Evolutionary conservation across 2,329 filamentous ascomycete genomes (phyloP), one percentile per base, ranked within the genome.

Genomic region (Coniochaeta sp.): DNA sequence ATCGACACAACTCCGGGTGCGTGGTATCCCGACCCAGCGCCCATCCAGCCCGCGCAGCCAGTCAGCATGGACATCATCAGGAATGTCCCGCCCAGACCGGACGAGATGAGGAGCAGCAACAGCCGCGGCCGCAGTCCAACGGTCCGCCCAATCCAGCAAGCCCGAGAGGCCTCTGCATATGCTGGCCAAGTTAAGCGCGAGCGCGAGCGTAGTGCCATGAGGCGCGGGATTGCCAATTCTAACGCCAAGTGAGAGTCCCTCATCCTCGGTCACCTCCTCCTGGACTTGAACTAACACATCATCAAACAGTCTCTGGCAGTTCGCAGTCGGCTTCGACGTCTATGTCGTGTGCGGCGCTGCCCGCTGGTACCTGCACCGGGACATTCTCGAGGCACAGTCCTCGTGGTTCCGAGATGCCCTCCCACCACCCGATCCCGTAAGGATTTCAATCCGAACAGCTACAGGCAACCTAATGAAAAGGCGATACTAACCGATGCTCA

Each of bases 321-420:
- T 30, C 6, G 53, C 49, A 4, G 42, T 51, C 13, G 51, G 52
- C 9, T 58, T 55, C 55, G 58, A 61, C 22, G 55, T 61, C 14
- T 12, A 53, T 12, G 45, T 61, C 12, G 13, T 20, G 5, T 61
- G 60, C 51, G 20, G 38, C 0, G 46, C 14, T 7, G 8, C 1
- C 3, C 2, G 7, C 3, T 61, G 52, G 52, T 45, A 28, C 12
- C 32, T 58, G n/a, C 60, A 60, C 30, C 54, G 53, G 13, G 51
- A 56, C 10, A 56, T 61, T 16, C 51, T 61, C 33, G 52, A 26
- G 27, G 51, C 49, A 6, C 51, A 60, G 40, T 59, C 57, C 0
- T n/a, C 33, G 3, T 58, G 31, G 42, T 59, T 61, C 49, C 45
- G 22, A 35, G 46, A 51, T 2, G 33, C 42, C 9, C 20, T 55